Evolutionary conservation across 2,329 filamentous ascomycete genomes (phyloP), one percentile per base, ranked within the genome.

Genomic region (Nothophoma quercina): DNA sequence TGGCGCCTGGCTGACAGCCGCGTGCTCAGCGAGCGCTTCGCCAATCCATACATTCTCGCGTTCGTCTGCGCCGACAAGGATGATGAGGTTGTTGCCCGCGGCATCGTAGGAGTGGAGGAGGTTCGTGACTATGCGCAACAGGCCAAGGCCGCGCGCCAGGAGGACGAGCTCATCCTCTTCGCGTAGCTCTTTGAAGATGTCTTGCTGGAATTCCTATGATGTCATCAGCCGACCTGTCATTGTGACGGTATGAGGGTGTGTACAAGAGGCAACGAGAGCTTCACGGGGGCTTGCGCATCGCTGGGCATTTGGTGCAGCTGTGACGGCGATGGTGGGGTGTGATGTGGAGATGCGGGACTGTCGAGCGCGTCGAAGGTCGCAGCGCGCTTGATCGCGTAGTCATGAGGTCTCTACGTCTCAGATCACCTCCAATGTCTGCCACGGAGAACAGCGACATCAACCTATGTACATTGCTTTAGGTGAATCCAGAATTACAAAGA

Each of bases 31-130:
- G 70, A 99, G 80, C 23, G 92, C 91, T 78, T 98, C 95, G 62
- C 95, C 95, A 55, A 99, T 92, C 93, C 93, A 98, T 49, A 88
- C 88, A 84, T 97, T 97, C 71, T 99, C 95, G 54, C 90, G 86
- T 26, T 97, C 92, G 55, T 95, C 90, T 28, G 95, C 93, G 8
- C 92, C 93, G 33, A 98, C 86, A 16, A 99, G 78, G 35, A 99
- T 81, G 40, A 99, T 88, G 47, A 99, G 80, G 69, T 96, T 98
- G 76, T 95, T 96, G 12, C 95, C 95, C 3, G 91, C 91, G 1
- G 92, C 93, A 82, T 99, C 95, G 77, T 97, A 97, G 16, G 93
- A 93, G 76, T 99, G 95, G 22, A 99, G 85, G 30, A 99, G 84
- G 72, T 98, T 99, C n/a, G 91, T 96, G 68, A 97, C 85, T 51